phyloP scores from a whole-genome alignment of 2,329 filamentous ascomycete genomes.

The Ophiosphaerella narmari region DNA sequence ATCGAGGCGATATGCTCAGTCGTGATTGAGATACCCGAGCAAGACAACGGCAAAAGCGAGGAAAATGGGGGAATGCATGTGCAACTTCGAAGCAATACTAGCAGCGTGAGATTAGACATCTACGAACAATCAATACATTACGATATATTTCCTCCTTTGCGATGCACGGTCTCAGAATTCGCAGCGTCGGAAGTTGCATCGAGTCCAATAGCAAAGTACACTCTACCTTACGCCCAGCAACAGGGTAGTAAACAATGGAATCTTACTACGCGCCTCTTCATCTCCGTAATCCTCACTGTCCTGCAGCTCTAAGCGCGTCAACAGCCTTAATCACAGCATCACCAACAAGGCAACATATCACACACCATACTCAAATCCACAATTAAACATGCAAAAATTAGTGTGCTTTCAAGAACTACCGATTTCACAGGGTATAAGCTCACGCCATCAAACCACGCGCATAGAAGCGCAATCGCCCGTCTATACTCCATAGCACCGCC shows the following conservation, averaged over 20 bases:
- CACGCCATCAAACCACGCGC: slow-evolving; percentile 14
- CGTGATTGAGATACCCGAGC: slow-evolving; percentile 30
- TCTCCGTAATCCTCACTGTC: not conserved
- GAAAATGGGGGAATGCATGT: not conserved
- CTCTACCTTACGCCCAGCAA: too few relatives aligned
- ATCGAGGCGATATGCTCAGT: not conserved
- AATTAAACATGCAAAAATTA: slow-evolving; percentile 28
- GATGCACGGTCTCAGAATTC: too few relatives aligned
- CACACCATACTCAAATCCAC: not conserved
- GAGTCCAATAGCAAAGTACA: too few relatives aligned
- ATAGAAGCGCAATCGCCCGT: slow-evolving; percentile 20
- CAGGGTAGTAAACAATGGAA: too few relatives aligned
- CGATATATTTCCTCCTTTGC: too few relatives aligned
- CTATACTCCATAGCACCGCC: slow-evolving; percentile 23
- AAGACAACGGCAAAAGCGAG: slow-evolving; percentile 2
- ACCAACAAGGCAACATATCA: not conserved
- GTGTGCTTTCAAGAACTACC: slow-evolving; percentile 24
- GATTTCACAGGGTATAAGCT: slow-evolving; percentile 5
- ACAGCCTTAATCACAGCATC: not conserved
- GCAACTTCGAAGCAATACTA: not conserved
- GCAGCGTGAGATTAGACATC: too few relatives aligned
- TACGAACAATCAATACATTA: too few relatives aligned
- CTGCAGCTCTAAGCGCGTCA: not conserved
- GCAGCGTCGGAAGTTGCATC: too few relatives aligned
- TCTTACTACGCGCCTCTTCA: too few relatives aligned